Evolutionary conservation across 208 protist genomes (phyloP).

Genomic region (Leishmania tropica): DNA sequence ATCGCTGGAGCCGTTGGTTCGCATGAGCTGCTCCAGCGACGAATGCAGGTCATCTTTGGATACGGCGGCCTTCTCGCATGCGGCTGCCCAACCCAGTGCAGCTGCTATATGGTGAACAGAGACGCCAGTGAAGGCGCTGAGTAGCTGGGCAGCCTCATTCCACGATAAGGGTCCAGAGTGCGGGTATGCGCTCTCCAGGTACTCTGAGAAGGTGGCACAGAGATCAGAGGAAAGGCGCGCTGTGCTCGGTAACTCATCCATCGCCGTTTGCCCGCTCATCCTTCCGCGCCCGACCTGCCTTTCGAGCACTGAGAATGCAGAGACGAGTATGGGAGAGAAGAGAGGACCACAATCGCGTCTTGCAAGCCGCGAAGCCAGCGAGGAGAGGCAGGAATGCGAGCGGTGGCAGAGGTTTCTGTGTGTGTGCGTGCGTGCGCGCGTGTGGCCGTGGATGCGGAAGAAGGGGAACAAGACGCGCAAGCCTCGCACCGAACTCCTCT

Average conservation of each 20-base stretch:
- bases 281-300: background rate
- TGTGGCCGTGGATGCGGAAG: background rate
- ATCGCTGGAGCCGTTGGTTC: background rate
- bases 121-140: slow-evolving; percentile 15
- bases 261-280: background rate
- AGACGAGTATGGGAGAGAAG: background rate
- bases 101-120: background rate
- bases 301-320: background rate
- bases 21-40: slow-evolving; percentile 4
- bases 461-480: background rate
- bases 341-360: background rate
- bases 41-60: background rate
- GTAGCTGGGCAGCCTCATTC: background rate
- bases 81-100: background rate
- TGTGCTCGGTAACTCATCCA: background rate
- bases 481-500: background rate
- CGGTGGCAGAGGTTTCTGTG: background rate
- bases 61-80: background rate
- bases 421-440: background rate
- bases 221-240: slow-evolving; percentile 2
- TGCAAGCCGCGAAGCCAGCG: background rate
- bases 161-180: background rate
- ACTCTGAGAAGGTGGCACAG: background rate
- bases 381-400: background rate
- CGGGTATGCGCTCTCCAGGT: background rate